phyloP scores from a whole-genome alignment of 2,329 filamentous ascomycete species.

The Alternaria angustiovoidea region DNA sequence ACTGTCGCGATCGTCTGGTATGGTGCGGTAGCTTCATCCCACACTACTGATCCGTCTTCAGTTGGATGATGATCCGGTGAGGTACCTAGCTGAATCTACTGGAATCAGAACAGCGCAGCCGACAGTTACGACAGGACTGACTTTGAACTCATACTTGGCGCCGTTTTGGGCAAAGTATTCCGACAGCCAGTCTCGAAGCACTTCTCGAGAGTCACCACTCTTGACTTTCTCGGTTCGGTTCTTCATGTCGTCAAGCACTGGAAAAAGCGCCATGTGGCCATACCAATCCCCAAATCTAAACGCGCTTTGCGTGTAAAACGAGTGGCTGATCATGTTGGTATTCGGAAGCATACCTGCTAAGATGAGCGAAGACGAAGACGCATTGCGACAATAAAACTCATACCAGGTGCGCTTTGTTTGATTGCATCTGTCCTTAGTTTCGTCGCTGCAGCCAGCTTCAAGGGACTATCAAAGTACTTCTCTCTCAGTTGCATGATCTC shows the following conservation, averaged over 20 bases:
- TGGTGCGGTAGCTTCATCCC: constrained; percentile 42
- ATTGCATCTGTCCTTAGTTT: constrained; percentile 37
- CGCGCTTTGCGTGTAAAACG: constrained; percentile 42
- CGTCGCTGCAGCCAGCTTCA: not conserved
- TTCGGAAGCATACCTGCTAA: constrained; percentile 28
- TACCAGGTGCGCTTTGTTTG: constrained; percentile 38
- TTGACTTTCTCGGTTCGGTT: constrained; percentile 28
- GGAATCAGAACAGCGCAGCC: not conserved
- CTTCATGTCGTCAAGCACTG: constrained; percentile 31
- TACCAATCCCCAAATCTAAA: constrained; percentile 42
- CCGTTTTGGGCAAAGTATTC: constrained; percentile 29
- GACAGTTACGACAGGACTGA: not conserved
- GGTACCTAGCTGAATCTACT: constrained; percentile 42
- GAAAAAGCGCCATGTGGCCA: constrained; percentile 41
- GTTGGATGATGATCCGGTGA: constrained; percentile 38
- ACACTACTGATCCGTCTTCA: constrained; percentile 42
- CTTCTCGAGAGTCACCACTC: constrained; percentile 28
- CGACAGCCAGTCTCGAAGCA: constrained; percentile 38
- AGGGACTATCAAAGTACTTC: constrained; percentile 33
- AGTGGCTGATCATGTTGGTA: constrained; percentile 49
- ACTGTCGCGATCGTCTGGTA: constrained; percentile 42
- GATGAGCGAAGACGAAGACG: not conserved
- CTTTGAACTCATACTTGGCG: constrained; percentile 41
- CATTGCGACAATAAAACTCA: constrained; percentile 16
- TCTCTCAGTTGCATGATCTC: constrained; percentile 45